phyloP scores from a whole-genome alignment of 2,329 filamentous ascomycete species.

The Catunica adiposa region DNA sequence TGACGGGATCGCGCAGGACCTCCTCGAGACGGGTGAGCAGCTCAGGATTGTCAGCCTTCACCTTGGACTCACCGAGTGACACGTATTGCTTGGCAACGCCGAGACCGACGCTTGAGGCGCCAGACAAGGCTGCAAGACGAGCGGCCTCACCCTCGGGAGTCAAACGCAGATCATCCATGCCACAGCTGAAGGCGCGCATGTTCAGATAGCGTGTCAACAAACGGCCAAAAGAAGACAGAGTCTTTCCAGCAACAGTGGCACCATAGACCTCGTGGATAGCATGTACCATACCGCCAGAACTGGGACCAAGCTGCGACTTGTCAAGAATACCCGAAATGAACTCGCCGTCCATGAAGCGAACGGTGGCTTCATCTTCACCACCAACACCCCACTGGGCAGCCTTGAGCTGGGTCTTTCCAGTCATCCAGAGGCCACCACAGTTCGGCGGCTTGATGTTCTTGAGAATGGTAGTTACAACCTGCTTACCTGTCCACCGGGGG shows the following conservation, averaged over 20 bases:
- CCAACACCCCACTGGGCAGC: constrained; percentile 61
- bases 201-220: constrained; percentile 78
- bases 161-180: constrained; percentile 85
- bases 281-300: constrained; percentile 73
- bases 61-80: constrained; percentile 45
- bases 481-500: constrained; percentile 85
- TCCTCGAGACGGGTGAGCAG: constrained; percentile 60
- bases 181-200: constrained; percentile 91
- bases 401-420: constrained; percentile 61
- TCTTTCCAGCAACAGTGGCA: constrained; percentile 65
- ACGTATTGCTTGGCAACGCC: constrained; percentile 79
- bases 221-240: constrained; percentile 77
- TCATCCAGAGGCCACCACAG: constrained; percentile 62
- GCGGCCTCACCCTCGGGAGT: constrained; percentile 61
- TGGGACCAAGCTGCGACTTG: constrained; percentile 85
- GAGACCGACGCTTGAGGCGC: constrained; percentile 53
- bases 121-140: constrained; percentile 50
- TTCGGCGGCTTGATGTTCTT: constrained; percentile 75
- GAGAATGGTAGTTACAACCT: constrained; percentile 80
- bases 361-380: constrained; percentile 56
- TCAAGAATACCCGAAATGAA: constrained; percentile 84
- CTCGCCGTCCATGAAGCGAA: constrained; percentile 74
- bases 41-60: constrained; percentile 34
- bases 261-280: constrained; percentile 89
- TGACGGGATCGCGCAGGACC: constrained; percentile 76